Percentiles rank a stretch among this genome's conserved stretches.
phyloP scores from a whole-genome alignment of 768 basidiomycete species.

The Mycena alexandri region DNA sequence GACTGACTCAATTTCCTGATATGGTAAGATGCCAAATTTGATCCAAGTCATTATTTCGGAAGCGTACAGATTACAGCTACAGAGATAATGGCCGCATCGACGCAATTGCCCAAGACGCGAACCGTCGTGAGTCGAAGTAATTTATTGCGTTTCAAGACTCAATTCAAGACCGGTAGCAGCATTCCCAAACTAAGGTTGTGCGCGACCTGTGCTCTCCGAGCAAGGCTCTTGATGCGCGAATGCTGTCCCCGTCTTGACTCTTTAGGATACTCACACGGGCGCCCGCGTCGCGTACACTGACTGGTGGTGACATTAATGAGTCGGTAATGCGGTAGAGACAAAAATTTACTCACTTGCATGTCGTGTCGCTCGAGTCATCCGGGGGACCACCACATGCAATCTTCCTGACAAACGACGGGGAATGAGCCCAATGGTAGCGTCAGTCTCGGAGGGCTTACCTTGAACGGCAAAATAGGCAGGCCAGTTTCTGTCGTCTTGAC shows the following conservation, averaged over 20 bases:
- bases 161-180: conserved; percentile 2
- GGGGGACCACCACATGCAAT: conserved; percentile 19
- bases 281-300: conserved; percentile 10
- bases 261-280: conserved; percentile 10
- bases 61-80: neutral
- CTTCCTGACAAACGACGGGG: neutral
- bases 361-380: neutral
- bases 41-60: conserved; percentile 2
- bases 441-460: no score
- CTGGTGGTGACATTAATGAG: neutral
- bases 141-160: neutral
- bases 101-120: no score
- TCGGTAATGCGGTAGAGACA: no score
- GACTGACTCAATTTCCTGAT: conserved; percentile 14
- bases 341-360: conserved; percentile 22
- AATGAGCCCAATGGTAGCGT: no score
- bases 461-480: conserved; percentile 23
- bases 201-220: conserved; percentile 2
- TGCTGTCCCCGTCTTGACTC: conserved; percentile 26
- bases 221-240: conserved; percentile 28
- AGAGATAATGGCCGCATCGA: neutral
- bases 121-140: no score
- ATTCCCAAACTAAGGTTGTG: conserved; percentile 2
- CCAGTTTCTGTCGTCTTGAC: conserved; percentile 14
- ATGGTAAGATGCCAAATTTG: neutral